Base-by-base conservation (phyloP, 768 basidiomycete species). In the Terana coerulea region DNA sequence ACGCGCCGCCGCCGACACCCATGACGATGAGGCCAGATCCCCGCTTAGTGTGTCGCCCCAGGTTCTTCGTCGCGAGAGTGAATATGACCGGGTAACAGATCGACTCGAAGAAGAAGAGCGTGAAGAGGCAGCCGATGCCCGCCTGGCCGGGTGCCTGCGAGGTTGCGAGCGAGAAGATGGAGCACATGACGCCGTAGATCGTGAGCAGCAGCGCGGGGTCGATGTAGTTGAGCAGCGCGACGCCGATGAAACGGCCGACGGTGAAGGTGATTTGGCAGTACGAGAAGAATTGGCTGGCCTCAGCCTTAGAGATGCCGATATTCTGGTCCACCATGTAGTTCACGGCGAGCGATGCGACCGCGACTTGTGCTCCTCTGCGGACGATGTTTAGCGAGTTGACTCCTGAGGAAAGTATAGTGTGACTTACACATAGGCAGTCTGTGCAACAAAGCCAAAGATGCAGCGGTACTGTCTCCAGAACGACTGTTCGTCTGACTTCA, bases 71-170 rank as follows among this genome's bases (percentile, higher is more conserved):
- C 7, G 74, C 82, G 31, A 84, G 71, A 2, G 81, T 84, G 68
- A 84, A 84, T 52, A 84, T 81, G 54, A 78, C 79, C 5, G 83
- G 82, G 56, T 84, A 84, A 59, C 84, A 87, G 53, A 88, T 86
- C 26, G 83, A 85, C 66, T 87, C 86, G 63, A 86, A 85, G 73
- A 83, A 85, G 74, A 86, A 86, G 49, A 88, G 67, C 49, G 72
- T 62, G 61, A 84, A 87, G 30, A 88, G 63, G 67, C 78, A 83
- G 9, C 72, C 79, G 35, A 88, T 68, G 29, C 80, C 86, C 4
- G 75, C 68, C 47, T 70, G 69, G 12, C 85, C 83, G 7, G 73
- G 68, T 7, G 80, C 62, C 22, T 76, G 70, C 9, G 80, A 72
- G 41, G 79, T 69, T 43, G 76, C 67, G 50, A 86, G 61, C 46